A percentile compares a stretch with the other conserved stretches of the same genome.
phyloP scores from a whole-genome alignment of 257 asterid species.

The Solanum dulcamara region DNA sequence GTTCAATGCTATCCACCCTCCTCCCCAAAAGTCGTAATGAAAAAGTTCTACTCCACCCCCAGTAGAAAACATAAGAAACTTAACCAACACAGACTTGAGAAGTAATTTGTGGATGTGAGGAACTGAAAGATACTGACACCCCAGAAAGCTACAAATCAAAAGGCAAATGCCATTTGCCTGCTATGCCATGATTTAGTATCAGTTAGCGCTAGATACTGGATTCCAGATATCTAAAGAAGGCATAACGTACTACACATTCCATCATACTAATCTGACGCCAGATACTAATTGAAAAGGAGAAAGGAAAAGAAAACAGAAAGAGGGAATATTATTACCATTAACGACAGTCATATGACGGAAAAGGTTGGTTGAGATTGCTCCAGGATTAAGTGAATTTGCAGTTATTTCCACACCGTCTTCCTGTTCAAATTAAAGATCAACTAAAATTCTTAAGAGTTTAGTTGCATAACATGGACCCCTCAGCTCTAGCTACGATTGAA shows the following conservation, averaged over 20 bases:
- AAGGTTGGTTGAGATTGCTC: conserved; percentile 55
- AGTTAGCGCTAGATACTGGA: neutral
- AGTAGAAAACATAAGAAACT: neutral
- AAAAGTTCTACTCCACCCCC: neutral
- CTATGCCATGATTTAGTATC: neutral
- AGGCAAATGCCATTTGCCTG: neutral
- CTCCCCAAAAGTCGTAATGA: neutral
- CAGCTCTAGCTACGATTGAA: neutral
- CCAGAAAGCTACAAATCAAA: neutral
- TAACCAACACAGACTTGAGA: neutral
- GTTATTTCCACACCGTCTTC: conserved; percentile 67
- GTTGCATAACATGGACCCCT: neutral
- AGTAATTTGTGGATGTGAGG: neutral
- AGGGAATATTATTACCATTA: conserved; percentile 23
- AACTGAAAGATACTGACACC: neutral
- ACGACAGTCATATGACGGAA: conserved; percentile 42
- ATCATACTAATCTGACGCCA: neutral
- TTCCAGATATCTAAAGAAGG: neutral
- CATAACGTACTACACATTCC: neutral
- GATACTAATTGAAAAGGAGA: neutral
- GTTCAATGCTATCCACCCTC: neutral
- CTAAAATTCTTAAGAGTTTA: neutral
- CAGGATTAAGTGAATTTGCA: conserved; percentile 84
- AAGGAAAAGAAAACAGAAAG: neutral
- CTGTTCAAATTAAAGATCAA: conserved; percentile 24